Base-by-base conservation (phyloP, 108 stramenopile species). In the Nitzschia inconspicua region DNA sequence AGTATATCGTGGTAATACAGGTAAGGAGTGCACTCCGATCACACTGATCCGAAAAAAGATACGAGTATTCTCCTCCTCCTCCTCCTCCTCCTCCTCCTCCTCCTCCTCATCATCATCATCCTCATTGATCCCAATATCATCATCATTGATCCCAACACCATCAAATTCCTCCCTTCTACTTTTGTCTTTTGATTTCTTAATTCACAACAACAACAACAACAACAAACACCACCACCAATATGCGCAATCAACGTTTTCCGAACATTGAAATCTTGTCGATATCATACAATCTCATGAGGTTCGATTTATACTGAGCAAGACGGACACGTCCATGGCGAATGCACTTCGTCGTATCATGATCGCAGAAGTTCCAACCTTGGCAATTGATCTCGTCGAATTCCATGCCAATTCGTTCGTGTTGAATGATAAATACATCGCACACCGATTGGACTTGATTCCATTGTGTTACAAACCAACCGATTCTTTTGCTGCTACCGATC, bases 401-500 rank as follows among this genome's bases (percentile, higher is more conserved):
- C 64, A 77, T 32, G 94, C 94, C 30, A 99, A 99, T 83, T 83
- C 96, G 1, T 83, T 90, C 28, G 91, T 89, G 4, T 48, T 98
- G 48, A 93, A 97, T 43, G 98, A 99, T 70, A 97, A 99, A 72
- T 96, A 96, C 58, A 82, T 99, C 46, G 95, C 96, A 6, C 98
- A 99, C 80, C 77, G 98, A 20, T 49, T 99, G 60, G 98, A 97
- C 8, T 63, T 99, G 48, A 84, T 99, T 34, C 98, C 98, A 5
- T 81, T 98, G 49, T 79, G 88, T 7, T 91, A 78, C 57, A 68
- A 76, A 52, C 63, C 82, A 8, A 41, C 77, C 28, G 84, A 87
- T 48, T 79, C 82, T 25, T 47, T 82, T 7, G 80, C 73, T 67
- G 89, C 81, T 20, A 70, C 70, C 41, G 88, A 89, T 61, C 82